Conservation (phyloP, 768 basidiomycete species). For the Trametes sanguinea region DNA sequence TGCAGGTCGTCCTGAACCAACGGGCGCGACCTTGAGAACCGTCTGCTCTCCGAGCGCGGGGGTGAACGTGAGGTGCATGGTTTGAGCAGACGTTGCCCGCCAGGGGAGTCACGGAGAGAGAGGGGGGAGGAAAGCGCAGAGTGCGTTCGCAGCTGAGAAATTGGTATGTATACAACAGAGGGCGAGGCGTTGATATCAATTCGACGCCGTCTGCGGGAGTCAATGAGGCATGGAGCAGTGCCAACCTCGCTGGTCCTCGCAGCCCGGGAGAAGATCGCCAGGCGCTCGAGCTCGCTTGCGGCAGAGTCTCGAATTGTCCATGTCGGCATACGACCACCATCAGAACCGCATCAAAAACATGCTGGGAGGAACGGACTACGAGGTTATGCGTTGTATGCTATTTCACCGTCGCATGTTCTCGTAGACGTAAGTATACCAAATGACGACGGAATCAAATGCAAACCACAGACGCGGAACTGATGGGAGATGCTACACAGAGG, state of each 20-base stretch:
- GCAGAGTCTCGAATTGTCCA: not conserved
- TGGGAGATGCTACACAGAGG: no score
- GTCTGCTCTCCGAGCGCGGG: conserved; percentile 28
- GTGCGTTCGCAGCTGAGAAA: not conserved
- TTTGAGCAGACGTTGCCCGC: not conserved
- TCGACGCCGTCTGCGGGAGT: conserved; percentile 12
- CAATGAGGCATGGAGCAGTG: conserved; percentile 15
- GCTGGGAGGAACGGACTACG: no score
- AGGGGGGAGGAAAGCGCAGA: not conserved
- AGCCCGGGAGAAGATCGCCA: not conserved
- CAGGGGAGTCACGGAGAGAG: conserved; percentile 8
- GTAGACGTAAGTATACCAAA: no score
- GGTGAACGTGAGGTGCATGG: conserved; percentile 26
- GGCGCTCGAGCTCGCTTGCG: not conserved
- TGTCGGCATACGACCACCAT: not conserved
- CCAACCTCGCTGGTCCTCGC: not conserved
- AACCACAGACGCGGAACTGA: no score
- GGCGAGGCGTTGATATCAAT: no score
- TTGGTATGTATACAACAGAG: not conserved
- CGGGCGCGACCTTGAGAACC: conserved; percentile 12
- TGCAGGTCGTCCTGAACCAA: conserved; percentile 3
- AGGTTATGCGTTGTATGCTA: no score
- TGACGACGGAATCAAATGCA: no score
- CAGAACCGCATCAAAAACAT: no score
- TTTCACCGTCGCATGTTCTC: no score